These are phyloP conservation scores for Diplocarpon mali DNA, from an alignment of 2,329 filamentous ascomycete genomes.

Conservation along the genomic window DNA sequence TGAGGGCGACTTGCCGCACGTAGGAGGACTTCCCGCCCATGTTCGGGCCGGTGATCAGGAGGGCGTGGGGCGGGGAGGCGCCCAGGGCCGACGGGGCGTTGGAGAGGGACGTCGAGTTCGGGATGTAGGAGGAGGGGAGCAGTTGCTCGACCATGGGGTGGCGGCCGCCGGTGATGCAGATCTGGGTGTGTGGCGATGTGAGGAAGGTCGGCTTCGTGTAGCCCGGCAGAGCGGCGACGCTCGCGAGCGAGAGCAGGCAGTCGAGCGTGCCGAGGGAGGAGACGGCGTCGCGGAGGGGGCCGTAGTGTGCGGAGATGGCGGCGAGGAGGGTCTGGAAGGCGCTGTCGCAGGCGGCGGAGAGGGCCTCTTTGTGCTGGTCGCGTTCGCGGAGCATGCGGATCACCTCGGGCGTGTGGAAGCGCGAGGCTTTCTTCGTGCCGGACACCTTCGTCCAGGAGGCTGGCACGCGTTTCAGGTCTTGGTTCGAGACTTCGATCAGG, in stretches of 20 bases:
- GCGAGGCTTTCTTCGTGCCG: constrained; percentile 81
- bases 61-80: constrained; percentile 42
- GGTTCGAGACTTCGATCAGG: constrained; percentile 81
- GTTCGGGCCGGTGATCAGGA: constrained; percentile 86
- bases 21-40: constrained; percentile 99
- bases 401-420: constrained; percentile 91
- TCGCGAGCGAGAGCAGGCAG: constrained; percentile 77
- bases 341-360: constrained; percentile 80
- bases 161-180: constrained; percentile 64
- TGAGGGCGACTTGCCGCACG: constrained; percentile 82
- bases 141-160: constrained; percentile 96
- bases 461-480: constrained; percentile 73
- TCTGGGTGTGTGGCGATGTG: constrained; percentile 41
- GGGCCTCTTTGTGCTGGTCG: constrained; percentile 87
- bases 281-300: constrained; percentile 78
- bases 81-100: constrained; percentile 35
- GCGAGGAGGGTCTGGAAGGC: constrained; percentile 65
- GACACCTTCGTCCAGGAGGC: constrained; percentile 93
- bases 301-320: constrained; percentile 74
- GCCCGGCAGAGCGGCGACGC: constrained; percentile 73
- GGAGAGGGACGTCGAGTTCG: constrained; percentile 71
- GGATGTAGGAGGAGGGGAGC: constrained; percentile 77
- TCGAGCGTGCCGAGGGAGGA: constrained; percentile 79
- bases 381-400: constrained; percentile 72
- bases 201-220: constrained; percentile 69